Base-by-base conservation (phyloP, 2,329 filamentous ascomycete genomes). In the Colletotrichum shisoi region DNA sequence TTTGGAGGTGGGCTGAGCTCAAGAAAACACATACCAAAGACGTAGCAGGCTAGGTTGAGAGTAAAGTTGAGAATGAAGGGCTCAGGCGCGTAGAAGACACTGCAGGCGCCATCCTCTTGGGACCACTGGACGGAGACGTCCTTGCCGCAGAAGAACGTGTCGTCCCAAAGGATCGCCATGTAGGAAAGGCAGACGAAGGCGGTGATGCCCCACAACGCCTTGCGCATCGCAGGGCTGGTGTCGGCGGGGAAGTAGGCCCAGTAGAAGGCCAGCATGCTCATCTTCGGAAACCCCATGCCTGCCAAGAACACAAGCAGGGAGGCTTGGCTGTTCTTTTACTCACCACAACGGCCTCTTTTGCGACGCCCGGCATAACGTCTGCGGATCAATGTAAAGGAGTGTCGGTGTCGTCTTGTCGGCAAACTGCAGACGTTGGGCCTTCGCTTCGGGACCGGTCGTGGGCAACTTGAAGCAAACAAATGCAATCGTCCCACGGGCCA, bases 191-290 rank as follows among this genome's bases (percentile, higher is more conserved):
- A 71, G 3, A 78, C 75, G 57, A 78, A 78, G 0, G 73, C 74
- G 13, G 74, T 76, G 42, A 76, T 73, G 1, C 70, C 73, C 19
- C 72, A 76, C 2, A 78, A 53, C 5, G 71, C 69, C 63, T 72
- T 75, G 60, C 73, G 73, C 69, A 77, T 75, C 13, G 21, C 54
- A 0, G 70, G 58, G 42, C 72, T 72, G n/a, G 72, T 72, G 3
- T 71, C 66, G 13, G 70, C 63, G 8, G 70, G 70, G 68, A 77
- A 77, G 62, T 77, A 76, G 6, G 71, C 72, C 76, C 76, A 77
- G 67, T 77, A 77, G 58, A 77, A 77, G 1, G 76, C 75, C 24
- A 77, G 24, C 75, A 77, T 77, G 66, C 75, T 77, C 67, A 77
- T 69, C 58, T 77, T 77, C 3, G 76, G 76, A 37, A 77, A 76